phyloP scores from a whole-genome alignment of 73 alveolate species.

The Halteria grandinella region DNA sequence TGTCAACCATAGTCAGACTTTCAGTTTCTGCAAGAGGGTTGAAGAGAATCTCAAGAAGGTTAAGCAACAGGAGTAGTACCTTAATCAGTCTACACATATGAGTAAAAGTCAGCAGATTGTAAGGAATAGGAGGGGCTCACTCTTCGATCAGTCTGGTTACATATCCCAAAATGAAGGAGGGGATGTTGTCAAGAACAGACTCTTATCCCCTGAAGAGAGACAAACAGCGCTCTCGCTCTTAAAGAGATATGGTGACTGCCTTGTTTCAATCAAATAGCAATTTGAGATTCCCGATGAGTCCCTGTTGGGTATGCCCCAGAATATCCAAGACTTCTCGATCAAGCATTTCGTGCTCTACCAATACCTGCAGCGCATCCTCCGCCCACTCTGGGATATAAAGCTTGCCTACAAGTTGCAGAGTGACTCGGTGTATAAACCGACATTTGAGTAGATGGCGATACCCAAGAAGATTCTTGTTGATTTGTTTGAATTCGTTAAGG shows the following conservation, averaged over 20 bases:
- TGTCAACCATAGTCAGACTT: neutral
- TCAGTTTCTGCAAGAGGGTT: constrained; percentile 14
- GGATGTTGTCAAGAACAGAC: neutral
- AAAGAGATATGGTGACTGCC: constrained; percentile 21
- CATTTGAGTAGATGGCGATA: neutral
- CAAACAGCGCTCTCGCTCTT: neutral
- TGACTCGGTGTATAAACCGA: neutral
- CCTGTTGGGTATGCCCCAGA: neutral
- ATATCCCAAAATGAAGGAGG: neutral
- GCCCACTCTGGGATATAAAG: constrained; percentile 23
- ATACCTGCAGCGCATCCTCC: constrained; percentile 6
- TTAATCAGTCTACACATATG: neutral
- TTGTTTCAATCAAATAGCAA: neutral
- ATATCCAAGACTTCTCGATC: constrained; percentile 8
- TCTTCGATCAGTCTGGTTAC: neutral
- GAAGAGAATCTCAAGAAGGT: too few species aligned
- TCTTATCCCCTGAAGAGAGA: neutral
- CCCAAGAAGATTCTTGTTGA: neutral
- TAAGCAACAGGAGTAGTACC: too few species aligned
- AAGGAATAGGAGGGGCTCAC: neutral
- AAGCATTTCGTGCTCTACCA: constrained; percentile 27
- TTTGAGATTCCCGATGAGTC: neutral
- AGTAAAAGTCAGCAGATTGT: neutral
- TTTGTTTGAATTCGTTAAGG: neutral
- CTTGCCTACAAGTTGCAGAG: neutral